A percentile compares a stretch with the other conserved stretches of the same genome.
Evolutionary conservation across 2,329 filamentous ascomycete species (phyloP).

Genomic region (Claviceps humidiphila): DNA sequence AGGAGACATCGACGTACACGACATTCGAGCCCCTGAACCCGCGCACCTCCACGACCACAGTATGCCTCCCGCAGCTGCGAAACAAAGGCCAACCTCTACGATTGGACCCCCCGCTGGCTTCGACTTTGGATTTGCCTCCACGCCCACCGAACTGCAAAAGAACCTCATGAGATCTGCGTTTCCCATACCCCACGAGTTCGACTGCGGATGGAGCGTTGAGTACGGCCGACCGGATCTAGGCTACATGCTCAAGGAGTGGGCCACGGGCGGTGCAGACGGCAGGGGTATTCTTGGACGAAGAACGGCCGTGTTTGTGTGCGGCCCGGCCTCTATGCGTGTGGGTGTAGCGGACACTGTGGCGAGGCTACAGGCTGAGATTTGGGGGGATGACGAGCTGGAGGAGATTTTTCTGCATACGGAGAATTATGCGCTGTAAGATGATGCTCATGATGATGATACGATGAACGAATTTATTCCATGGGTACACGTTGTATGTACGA

Average conservation of each 20-base stretch:
- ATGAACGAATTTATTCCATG: not conserved
- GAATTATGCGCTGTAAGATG: conserved; percentile 69
- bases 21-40: conserved; percentile 36
- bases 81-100: conserved; percentile 37
- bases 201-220: conserved; percentile 80
- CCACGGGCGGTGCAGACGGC: conserved; percentile 53
- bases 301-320: conserved; percentile 87
- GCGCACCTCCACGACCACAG: conserved; percentile 41
- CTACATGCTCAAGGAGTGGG: conserved; percentile 74
- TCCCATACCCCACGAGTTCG: conserved; percentile 51
- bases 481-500: not conserved
- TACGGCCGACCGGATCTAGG: conserved; percentile 83
- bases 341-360: conserved; percentile 82
- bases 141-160: conserved; percentile 79
- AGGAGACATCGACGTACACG: conserved; percentile 13
- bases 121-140: conserved; percentile 70
- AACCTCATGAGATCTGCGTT: conserved; percentile 85
- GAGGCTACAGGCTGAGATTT: conserved; percentile 67
- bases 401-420: conserved; percentile 92
- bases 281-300: conserved; percentile 61
- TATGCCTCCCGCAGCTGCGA: conserved; percentile 16
- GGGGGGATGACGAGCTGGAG: conserved; percentile 63
- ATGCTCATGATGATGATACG: not conserved
- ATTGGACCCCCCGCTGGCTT: conserved; percentile 51
- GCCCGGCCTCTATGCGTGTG: conserved; percentile 73